phyloP scores from a whole-genome alignment of 2,329 filamentous ascomycete genomes.

The Microthyrium microscopicum region DNA sequence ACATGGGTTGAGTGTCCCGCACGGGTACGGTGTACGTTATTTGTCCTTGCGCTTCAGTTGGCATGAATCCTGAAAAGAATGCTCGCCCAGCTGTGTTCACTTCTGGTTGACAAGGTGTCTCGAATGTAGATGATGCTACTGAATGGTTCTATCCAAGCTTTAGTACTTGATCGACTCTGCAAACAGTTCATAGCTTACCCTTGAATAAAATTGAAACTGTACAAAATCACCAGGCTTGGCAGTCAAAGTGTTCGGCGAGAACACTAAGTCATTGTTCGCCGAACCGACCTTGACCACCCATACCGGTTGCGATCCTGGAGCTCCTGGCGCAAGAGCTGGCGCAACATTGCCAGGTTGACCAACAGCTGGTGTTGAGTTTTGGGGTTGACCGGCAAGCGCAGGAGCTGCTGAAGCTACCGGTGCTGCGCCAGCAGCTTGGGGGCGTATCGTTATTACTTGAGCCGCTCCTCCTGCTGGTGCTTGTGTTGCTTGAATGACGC shows the following conservation, averaged over 20 bases:
- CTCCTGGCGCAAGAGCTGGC: neutral
- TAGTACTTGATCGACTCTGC: neutral
- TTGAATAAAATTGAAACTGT: constrained; percentile 36
- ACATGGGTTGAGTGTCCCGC: constrained; percentile 53
- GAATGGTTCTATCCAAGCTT: constrained; percentile 46
- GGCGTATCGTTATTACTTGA: neutral
- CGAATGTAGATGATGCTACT: constrained; percentile 61
- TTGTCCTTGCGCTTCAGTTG: constrained; percentile 23
- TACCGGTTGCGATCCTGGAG: constrained; percentile 1
- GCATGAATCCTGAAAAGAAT: constrained; percentile 50
- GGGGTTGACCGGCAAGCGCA: neutral
- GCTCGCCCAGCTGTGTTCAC: constrained; percentile 31
- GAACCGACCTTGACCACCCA: constrained; percentile 8
- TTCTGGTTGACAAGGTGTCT: constrained; percentile 51
- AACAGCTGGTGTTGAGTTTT: neutral
- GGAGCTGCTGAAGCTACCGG: constrained; percentile 1
- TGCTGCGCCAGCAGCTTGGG: neutral
- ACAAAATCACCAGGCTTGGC: constrained; percentile 42
- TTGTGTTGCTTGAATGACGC: neutral
- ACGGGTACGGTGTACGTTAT: constrained; percentile 57
- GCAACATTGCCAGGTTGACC: neutral
- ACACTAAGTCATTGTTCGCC: constrained; percentile 29
- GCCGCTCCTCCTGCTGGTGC: neutral
- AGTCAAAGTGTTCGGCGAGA: constrained; percentile 48
- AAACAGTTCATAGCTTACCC: constrained; percentile 16